Evolutionary conservation across 345 rosid species (phyloP).

Genomic region (Heritiera fomes): DNA sequence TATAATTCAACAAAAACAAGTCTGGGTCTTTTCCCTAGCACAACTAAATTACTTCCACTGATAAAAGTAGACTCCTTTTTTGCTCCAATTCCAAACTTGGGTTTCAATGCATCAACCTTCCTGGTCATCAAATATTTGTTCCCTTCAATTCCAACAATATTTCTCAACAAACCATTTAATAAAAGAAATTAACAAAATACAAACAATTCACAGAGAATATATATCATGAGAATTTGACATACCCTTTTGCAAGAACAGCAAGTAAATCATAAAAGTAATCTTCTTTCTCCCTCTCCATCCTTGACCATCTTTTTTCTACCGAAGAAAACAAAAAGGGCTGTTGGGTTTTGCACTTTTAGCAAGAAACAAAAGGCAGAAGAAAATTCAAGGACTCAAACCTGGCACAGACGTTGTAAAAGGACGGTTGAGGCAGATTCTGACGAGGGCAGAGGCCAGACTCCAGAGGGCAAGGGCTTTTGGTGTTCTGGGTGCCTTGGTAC

Average conservation of each 20-base stretch:
- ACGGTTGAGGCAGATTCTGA: background rate
- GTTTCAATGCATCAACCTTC: constrained; percentile 8
- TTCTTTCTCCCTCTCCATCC: background rate
- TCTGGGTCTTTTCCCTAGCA: background rate
- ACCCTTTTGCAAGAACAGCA: background rate
- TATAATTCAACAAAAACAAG: background rate
- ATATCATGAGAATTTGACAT: constrained; percentile 3
- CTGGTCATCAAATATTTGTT: constrained; percentile 7
- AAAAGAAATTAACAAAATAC: background rate
- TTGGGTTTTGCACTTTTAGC: background rate
- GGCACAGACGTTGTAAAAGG: background rate
- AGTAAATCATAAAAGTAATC: background rate
- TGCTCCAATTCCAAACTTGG: constrained; percentile 12
- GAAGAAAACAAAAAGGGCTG: background rate
- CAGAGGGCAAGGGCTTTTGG: background rate
- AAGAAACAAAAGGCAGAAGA: background rate
- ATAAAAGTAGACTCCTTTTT: background rate
- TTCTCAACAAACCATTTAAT: background rate
- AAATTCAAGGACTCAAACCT: constrained; percentile 2
- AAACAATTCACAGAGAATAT: background rate
- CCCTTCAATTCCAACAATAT: background rate
- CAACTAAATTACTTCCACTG: constrained; percentile 9
- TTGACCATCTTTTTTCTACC: background rate
- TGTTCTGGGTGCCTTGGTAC: background rate
- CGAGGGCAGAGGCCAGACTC: background rate